Evolutionary conservation across 495 filamentous ascomycete species (phyloP).

Genomic region (Cenococcum geophilum): DNA sequence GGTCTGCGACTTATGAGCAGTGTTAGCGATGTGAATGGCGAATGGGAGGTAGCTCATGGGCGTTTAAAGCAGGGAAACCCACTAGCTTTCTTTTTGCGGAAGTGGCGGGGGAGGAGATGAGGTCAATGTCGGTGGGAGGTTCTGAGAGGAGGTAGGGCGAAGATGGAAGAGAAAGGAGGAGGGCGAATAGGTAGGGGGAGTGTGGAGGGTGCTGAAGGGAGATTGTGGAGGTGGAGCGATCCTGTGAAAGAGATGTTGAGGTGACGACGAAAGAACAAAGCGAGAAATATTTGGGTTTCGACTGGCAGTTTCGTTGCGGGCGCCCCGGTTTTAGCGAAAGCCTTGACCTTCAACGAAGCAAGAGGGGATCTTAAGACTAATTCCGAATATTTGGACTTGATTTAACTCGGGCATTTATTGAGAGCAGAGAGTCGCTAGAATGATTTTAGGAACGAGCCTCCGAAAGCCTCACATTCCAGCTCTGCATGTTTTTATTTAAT

Average conservation of each 20-base stretch:
- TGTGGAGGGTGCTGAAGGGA: slow-evolving; percentile 8
- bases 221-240: slow-evolving; percentile 1
- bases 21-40: background rate
- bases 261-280: slow-evolving; percentile 8
- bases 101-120: slow-evolving; percentile 2
- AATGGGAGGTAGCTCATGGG: background rate
- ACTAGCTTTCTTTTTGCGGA: background rate
- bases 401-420: background rate
- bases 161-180: slow-evolving; percentile 3
- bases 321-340: slow-evolving; percentile 3
- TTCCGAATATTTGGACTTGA: background rate
- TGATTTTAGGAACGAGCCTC: background rate
- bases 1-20: background rate
- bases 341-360: background rate
- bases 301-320: background rate
- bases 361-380: background rate
- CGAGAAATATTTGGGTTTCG: background rate
- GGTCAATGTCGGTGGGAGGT: background rate
- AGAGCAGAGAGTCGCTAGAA: background rate
- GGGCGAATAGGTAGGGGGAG: slow-evolving; percentile 4
- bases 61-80: background rate
- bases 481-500: background rate
- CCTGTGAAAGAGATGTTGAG: background rate
- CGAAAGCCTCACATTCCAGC: background rate
- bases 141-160: background rate